Evolutionary conservation across 371 early-diverging fungal genomes (phyloP), one percentile per base, ranked within the genome.

Genomic region (Amoeboradix gromovi): DNA sequence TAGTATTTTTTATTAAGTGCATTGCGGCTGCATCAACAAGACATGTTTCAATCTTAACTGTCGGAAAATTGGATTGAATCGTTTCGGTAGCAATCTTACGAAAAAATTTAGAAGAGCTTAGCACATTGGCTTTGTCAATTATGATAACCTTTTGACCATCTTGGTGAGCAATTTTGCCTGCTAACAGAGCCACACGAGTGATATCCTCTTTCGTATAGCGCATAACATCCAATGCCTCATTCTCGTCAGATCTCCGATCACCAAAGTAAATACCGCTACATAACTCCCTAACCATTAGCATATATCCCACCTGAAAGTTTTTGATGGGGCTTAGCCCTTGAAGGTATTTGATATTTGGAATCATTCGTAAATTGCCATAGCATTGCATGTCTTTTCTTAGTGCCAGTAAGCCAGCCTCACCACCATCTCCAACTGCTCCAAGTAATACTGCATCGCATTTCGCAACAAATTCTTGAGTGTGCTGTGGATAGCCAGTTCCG

Each of bases 191-290:
- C 68, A 95, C 87, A 74, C 96, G 87, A 76, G 87, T 83, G 67
- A 95, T 82, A 77, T 95, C 94, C 65, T 95, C 96, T 72, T 81
- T 73, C 28, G 80, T 16, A 68, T 30, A 68, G 16, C 30, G 16
- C 0, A 68, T 30, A 71, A 32, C 67, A 74, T 75, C 76, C 48
- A 82, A 76, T 70, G 92, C 93, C 73, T 83, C 83, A 31, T 78
- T 82, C 73, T 86, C 85, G 72, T 82, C 87, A 78, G 93, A 94
- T 73, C 86, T 77, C 70, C 92, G 84, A 67, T 87, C 83, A 67
- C 96, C 96, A 82, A 94, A 95, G 81, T 95, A 95, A 74, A 94
- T 88, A 68, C 96, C 96, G 71, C 94, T 92, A 1, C 90, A 88
- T 71, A 95, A 81, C 80, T 95, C 96, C 67, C 96, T 84, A 27